phyloP scores from a whole-genome alignment of 371 early-diverging fungal genomes.

The Mortierella sp. region DNA sequence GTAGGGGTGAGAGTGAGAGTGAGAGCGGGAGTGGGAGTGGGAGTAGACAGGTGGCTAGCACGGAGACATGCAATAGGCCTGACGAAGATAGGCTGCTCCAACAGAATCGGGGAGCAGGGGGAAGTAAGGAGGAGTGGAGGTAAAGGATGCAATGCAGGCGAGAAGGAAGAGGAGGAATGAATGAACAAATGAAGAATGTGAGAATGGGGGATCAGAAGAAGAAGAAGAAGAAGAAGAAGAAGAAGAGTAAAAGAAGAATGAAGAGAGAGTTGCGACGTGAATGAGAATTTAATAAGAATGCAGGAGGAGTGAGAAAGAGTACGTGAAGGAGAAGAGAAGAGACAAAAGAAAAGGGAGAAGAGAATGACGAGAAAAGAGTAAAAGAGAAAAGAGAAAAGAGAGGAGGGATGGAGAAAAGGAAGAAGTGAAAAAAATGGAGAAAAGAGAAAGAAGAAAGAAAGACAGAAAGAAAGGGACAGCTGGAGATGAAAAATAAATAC shows the following conservation, averaged over 20 bases:
- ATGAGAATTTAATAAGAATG: too few relatives aligned
- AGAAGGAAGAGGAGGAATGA: neutral
- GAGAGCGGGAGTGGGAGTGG: neutral
- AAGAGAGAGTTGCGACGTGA: neutral
- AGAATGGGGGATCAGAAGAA: neutral
- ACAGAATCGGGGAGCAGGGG: conserved; percentile 16
- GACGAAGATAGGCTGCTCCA: conserved; percentile 1
- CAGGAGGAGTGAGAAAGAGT: neutral
- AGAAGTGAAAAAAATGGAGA: neutral
- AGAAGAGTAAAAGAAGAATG: neutral
- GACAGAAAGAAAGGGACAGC: neutral
- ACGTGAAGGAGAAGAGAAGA: neutral
- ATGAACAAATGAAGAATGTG: neutral
- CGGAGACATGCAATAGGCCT: neutral
- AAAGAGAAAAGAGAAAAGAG: neutral
- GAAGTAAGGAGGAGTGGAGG: neutral
- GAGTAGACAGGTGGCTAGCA: neutral
- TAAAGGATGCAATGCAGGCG: neutral
- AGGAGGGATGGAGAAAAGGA: too few relatives aligned
- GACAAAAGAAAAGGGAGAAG: neutral
- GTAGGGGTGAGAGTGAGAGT: neutral
- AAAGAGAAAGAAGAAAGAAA: neutral
- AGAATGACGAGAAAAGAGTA: too few relatives aligned
- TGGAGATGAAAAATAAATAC: neutral
- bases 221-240: neutral